phyloP scores from a whole-genome alignment of 1,284 basidiomycete genomes.

The Puccinia coronata region DNA sequence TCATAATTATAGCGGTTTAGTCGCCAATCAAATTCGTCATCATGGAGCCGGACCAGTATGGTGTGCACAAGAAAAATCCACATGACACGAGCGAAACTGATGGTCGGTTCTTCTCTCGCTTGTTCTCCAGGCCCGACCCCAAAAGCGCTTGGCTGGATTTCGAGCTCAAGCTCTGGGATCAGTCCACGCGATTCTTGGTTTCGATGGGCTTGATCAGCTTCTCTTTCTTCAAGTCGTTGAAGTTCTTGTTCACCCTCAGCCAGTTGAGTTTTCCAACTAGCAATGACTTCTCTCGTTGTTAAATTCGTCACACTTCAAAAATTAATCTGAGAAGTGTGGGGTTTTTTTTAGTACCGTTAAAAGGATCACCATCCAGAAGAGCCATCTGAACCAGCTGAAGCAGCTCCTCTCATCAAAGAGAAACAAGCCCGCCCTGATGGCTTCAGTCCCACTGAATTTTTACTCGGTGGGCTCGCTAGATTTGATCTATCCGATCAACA shows the following conservation, averaged over 20 bases:
- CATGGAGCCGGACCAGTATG: conserved; percentile 42
- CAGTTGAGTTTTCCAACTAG: conserved; percentile 20
- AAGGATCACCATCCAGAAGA: conserved; percentile 4
- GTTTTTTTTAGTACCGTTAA: conserved; percentile 23
- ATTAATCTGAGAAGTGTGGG: neutral
- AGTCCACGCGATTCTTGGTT: neutral
- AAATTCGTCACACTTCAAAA: neutral
- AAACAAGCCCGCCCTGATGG: neutral
- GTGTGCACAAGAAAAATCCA: neutral
- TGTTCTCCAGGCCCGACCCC: conserved; percentile 3
- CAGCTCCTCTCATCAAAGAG: neutral
- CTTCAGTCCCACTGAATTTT: neutral
- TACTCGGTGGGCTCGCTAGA: conserved; percentile 10
- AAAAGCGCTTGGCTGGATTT: conserved; percentile 23
- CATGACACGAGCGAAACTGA: neutral
- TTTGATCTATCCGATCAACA: neutral
- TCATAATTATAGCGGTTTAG: neutral
- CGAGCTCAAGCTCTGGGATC: conserved; percentile 23
- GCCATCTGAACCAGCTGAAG: neutral
- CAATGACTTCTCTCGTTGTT: neutral
- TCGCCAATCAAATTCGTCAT: conserved; percentile 41
- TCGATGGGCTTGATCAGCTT: conserved; percentile 21
- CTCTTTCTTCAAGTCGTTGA: neutral
- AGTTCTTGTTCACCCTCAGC: conserved; percentile 29
- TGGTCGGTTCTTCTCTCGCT: too few species aligned